A percentile compares a stretch with the other conserved stretches of the same genome.
phyloP scores from a whole-genome alignment of 2,329 filamentous ascomycete genomes.

The Beauveria sp. region DNA sequence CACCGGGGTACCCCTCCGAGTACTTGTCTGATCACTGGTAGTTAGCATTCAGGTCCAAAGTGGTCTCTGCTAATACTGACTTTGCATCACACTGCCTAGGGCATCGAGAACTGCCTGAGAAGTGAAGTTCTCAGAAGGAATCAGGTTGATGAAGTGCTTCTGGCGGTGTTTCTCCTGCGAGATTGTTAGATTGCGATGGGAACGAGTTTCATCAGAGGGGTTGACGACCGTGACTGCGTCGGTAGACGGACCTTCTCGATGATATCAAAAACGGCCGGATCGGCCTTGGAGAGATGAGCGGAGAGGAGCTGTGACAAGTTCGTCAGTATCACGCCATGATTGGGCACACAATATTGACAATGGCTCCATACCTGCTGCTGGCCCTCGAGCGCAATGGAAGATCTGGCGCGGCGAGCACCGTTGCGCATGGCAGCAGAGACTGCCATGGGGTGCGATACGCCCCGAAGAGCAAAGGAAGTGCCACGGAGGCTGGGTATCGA shows the following conservation, averaged over 20 bases:
- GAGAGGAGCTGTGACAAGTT: constrained; percentile 59
- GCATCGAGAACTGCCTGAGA: constrained; percentile 89
- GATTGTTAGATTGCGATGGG: neutral
- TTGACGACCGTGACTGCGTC: neutral
- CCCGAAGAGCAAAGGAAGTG: constrained; percentile 40
- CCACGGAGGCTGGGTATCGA: constrained; percentile 40
- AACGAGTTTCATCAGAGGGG: neutral
- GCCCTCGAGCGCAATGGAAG: constrained; percentile 43
- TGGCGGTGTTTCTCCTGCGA: constrained; percentile 84
- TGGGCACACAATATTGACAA: constrained; percentile 11
- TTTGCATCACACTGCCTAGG: constrained; percentile 90
- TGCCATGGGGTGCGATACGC: constrained; percentile 27
- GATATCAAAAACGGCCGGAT: constrained; percentile 81
- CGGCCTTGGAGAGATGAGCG: constrained; percentile 71
- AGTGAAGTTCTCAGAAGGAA: constrained; percentile 93
- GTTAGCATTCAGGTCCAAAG: constrained; percentile 21
- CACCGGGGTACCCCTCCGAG: constrained; percentile 94
- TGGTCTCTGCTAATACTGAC: constrained; percentile 38
- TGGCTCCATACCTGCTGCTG: constrained; percentile 48
- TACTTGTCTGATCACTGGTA: constrained; percentile 67
- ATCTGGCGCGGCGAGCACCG: constrained; percentile 32
- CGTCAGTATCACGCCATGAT: neutral
- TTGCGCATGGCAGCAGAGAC: constrained; percentile 16
- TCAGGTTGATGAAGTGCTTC: constrained; percentile 97
- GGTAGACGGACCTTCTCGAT: constrained; percentile 66